Evolutionary conservation across 2,329 filamentous ascomycete species (phyloP), one percentile per base, ranked within the genome.

Genomic region (Xylariaceae sp.): DNA sequence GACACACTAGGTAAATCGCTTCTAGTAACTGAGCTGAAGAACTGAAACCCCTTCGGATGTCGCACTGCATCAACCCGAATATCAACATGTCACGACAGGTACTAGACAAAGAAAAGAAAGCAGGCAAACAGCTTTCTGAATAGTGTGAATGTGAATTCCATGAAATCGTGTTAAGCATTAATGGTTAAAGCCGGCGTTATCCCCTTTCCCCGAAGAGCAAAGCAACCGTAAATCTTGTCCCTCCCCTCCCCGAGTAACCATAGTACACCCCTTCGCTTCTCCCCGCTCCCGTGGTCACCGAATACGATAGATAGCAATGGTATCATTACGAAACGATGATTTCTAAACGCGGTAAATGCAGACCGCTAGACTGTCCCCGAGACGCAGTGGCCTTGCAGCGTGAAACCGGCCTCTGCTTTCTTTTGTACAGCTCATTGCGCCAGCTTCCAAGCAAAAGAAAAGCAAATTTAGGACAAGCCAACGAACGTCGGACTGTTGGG

Each of bases 401-500:
- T 42, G 34, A 15, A 57, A 4, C 49, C 39, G 8, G 11, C 17
- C 42, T 17, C 42, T 35, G 8, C 23, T 50, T 57, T 34, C 18
- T 57, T 62, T 53, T 59, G 44, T 58, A 63, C 56, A 65, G 51
- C 47, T 54, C 53, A 34, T 56, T 42, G 53, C 51, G n/a, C 51
- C 51, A 10, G 30, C 23, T 30, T 30, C 23, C 47, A 47, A 6
- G 51, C 11, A 18, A 23, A 15, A 13, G 13, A n/a, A 45, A 45
- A 45, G 47, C 55, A 35, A 34, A 48, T 47, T 34, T 44, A 37
- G 61, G 66, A 73, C 62, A 73, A 58, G 42, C 71, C 71, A 54
- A 68, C 68, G 58, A 73, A 73, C 61, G 72, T 70, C 11, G 71
- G 71, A 44, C 70, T 72, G 34, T 63, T 64, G 1, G 71, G 71